Conservation (phyloP, 2,329 filamentous ascomycete genomes). For the Ilyonectria sp. region DNA sequence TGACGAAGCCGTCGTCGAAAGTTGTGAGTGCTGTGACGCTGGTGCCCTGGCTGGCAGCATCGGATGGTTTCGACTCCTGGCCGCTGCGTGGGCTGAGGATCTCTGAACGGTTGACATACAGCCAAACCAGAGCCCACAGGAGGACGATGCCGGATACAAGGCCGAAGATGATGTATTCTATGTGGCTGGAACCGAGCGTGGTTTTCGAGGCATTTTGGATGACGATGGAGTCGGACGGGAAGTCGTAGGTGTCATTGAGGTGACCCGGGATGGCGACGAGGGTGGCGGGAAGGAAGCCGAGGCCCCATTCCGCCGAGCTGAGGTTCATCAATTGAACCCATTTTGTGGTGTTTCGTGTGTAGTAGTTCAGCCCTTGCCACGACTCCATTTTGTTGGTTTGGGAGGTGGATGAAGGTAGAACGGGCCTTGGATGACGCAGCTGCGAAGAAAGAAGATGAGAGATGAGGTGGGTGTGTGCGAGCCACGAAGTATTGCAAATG, state of each 20-base stretch:
- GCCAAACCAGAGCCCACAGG: constrained; percentile 14
- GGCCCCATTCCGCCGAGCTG: constrained; percentile 31
- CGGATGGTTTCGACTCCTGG: background rate
- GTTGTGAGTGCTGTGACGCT: background rate
- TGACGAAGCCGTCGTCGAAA: constrained; percentile 3
- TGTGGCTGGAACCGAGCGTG: background rate
- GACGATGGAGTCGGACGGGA: constrained; percentile 20
- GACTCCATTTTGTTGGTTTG: constrained; percentile 21
- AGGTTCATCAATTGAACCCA: constrained; percentile 34
- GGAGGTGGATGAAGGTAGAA: background rate
- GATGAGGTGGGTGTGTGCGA: background rate
- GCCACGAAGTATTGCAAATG: background rate
- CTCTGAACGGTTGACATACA: constrained; percentile 10
- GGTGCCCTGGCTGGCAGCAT: constrained; percentile 9
- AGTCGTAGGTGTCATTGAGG: constrained; percentile 21
- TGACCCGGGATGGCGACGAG: constrained; percentile 23
- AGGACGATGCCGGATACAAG: constrained; percentile 23
- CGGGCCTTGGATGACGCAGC: background rate
- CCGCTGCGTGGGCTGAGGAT: constrained; percentile 36
- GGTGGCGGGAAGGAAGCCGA: constrained; percentile 27
- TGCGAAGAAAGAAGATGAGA: background rate
- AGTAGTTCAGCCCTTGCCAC: constrained; percentile 28
- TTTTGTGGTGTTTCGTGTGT: constrained; percentile 20
- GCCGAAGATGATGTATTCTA: constrained; percentile 23
- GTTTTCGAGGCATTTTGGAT: constrained; percentile 20